These are phyloP conservation scores for Cardamine occulta DNA, from an alignment of 345 rosid genomes.

Conservation along the genomic window DNA sequence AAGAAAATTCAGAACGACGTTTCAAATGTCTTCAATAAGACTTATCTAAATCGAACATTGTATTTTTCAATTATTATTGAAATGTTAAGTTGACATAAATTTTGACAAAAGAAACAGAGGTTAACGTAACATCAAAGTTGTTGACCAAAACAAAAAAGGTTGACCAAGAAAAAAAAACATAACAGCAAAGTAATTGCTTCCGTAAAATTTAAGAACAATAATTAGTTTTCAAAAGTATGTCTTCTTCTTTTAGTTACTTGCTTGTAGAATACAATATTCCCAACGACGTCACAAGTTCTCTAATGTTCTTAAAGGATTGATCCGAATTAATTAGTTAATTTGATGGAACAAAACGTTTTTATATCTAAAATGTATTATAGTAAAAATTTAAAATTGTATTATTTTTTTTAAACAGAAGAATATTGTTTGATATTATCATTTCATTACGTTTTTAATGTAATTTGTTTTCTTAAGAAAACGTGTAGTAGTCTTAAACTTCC, in stretches of 20 bases:
- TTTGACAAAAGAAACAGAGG: neutral
- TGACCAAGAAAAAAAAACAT: no score
- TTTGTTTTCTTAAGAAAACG: no score
- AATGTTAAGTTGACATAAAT: neutral
- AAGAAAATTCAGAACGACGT: neutral
- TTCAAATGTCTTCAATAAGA: neutral
- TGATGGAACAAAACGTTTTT: neutral
- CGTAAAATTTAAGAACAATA: neutral
- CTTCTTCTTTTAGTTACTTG: conserved; percentile 13
- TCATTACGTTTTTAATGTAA: no score
- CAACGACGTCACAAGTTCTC: neutral
- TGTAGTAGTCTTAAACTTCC: no score
- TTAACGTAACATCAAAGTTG: neutral
- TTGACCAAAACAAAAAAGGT: no score
- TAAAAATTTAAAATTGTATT: neutral
- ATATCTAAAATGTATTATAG: neutral
- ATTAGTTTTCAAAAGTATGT: neutral
- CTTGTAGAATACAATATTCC: neutral
- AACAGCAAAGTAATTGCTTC: neutral
- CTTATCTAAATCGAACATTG: neutral
- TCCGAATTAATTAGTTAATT: neutral
- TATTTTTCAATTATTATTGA: neutral
- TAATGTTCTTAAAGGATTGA: neutral
- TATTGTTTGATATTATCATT: no score
- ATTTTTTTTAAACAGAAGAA: no score